phyloP scores from a whole-genome alignment of 345 rosid genomes.

The Hibiscus syriacus region DNA sequence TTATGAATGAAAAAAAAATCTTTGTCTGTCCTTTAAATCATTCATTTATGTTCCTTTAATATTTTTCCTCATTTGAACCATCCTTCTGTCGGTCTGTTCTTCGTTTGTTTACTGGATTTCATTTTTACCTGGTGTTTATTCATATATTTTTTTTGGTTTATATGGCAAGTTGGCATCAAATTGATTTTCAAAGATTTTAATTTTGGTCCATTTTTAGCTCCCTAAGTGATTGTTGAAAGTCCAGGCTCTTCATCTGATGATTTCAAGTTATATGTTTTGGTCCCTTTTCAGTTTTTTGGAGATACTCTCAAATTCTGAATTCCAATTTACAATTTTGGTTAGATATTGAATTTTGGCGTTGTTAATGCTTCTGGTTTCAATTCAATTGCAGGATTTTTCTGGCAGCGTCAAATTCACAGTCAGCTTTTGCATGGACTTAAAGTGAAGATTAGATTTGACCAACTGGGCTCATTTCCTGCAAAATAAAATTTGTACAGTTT shows the following conservation, averaged over 20 bases:
- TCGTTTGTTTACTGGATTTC: neutral
- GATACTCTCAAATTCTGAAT: conserved; percentile 9
- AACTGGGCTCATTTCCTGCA: neutral
- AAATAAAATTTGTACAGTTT: neutral
- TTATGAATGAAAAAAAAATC: neutral
- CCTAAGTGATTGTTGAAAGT: conserved; percentile 28
- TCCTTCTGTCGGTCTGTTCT: conserved; percentile 1
- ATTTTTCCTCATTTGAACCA: neutral
- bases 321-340: neutral
- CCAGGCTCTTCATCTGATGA: neutral
- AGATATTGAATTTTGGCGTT: neutral
- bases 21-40: neutral
- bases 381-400: conserved; percentile 2
- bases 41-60: neutral
- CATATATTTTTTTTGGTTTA: neutral
- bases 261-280: neutral
- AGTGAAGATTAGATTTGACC: conserved; percentile 8
- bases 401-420: neutral
- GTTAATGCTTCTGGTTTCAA: neutral
- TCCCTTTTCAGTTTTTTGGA: neutral
- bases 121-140: neutral
- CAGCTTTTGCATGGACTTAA: conserved; percentile 11
- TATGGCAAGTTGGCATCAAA: neutral
- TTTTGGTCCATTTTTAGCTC: neutral
- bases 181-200: neutral